Base-by-base conservation (phyloP, 2,329 filamentous ascomycete species). In the Pezicula rhizophila region DNA sequence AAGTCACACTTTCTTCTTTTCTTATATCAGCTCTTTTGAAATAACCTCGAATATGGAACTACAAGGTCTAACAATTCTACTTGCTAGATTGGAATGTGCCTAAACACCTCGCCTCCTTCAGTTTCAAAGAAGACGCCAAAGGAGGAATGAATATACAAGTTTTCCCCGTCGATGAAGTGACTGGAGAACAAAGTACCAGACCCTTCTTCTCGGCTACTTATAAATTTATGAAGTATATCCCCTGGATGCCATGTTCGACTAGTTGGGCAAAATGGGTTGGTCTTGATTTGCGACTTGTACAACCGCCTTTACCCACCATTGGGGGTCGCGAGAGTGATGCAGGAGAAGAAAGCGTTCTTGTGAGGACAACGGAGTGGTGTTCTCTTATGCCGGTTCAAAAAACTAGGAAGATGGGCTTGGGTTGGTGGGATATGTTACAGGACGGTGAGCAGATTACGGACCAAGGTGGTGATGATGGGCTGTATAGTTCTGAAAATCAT, bases 61-160 rank as follows among this genome's bases (percentile, higher is more conserved):
- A 2, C 6, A n/a, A 17, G 11, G 5, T 23, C 23, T 23, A 7
- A 23, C 6, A 23, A 23, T 18, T 38, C 10, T 45, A 3, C 8
- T 18, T 18, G 18, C 18, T 40, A 75, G 73, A 78, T 52, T 79
- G 75, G 76, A 78, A 77, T 56, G 72, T 76, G 26, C 75, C 76
- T 11, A 79, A 79, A 55, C 75, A 79, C 48, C 68, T 79, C 12
- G 77, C 77, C 33, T 64, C 64, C 10, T 79, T 79, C 57, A 67
- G 69, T 12, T 79, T 73, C 68, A 60, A 63, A 12, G 57, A 66
- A 15, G 53, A 64, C 31, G 50, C 65, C 5, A 61, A 69, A 50
- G 66, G 66, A 28, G 62, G 66, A 26, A 67, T 65, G 15, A 63
- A 60, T 7, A 67, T 77, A 50, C 65, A 70, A 35, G 71, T 78